Base-by-base conservation (phyloP, 768 basidiomycete genomes). In the Rhizopogon vinicolor region DNA sequence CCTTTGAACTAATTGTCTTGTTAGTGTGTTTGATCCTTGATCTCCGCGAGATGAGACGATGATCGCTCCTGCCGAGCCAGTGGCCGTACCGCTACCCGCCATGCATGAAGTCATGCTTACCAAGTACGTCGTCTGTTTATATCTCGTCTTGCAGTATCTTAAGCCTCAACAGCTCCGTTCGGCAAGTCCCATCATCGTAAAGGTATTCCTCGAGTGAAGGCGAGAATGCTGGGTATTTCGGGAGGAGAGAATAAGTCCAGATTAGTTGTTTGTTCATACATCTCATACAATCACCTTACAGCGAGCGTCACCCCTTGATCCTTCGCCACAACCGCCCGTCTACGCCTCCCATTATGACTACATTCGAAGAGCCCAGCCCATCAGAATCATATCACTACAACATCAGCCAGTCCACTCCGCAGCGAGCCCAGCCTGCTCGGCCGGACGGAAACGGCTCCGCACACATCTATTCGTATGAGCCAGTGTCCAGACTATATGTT, bases 301-400 rank as follows among this genome's bases (percentile, higher is more conserved):
- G 84, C 58, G 85, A 86, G 69, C 73, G 74, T 0, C 74, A 70
- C 12, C 84, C 84, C 3, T 73, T 86, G 12, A 74, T 85, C 9
- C 4, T 22, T 35, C 72, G 72, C 14, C 19, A 14, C 33, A 16
- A 5, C 16, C 65, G 69, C 10, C 68, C 71, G 0, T 55, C 67
- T 2, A 72, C 72, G 0, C 67, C 70, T 4, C 62, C 52, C 1
- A 65, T 67, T 44, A 57, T 60, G 40, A 72, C 68, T 52, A 58
- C 41, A 33, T 68, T 54, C 57, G 60, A 56, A 14, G 28, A 46
- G 9, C 62, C 56, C 14, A 63, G 58, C 1, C 52, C 51, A 9
- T 68, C 68, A 13, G 57, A 63, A 1, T 53, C 70, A 3, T 71
- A 66, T 31, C 69, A 59, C 18, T 19, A 57, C 5, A 59, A 51